A percentile compares a stretch with the other conserved stretches of the same genome.
These are phyloP conservation scores for Globisporangium polare DNA, from an alignment of 352 stramenopile species.

Conservation along the genomic window DNA sequence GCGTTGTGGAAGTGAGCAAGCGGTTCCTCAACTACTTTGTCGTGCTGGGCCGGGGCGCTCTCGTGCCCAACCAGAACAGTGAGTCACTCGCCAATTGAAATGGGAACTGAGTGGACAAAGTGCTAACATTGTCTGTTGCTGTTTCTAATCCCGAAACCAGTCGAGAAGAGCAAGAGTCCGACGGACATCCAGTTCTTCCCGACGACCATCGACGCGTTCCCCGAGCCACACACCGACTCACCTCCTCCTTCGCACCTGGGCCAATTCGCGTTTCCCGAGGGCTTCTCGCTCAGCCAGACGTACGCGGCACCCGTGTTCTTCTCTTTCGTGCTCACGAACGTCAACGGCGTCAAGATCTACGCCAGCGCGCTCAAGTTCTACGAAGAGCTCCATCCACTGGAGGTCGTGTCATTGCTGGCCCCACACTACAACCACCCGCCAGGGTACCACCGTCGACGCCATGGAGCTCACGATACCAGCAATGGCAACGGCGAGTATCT, in stretches of 20 bases:
- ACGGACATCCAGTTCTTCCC: conserved; percentile 71
- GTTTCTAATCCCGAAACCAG: conserved; percentile 18
- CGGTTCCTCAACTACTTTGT: conserved; percentile 85
- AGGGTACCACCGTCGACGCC: conserved; percentile 17
- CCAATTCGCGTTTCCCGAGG: conserved; percentile 80
- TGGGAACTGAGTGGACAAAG: not conserved
- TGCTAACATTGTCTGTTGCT: not conserved
- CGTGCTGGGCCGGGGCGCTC: conserved; percentile 55
- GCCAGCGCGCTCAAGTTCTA: conserved; percentile 78
- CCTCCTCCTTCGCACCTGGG: conserved; percentile 60
- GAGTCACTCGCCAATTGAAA: conserved; percentile 16
- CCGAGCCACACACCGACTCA: conserved; percentile 51
- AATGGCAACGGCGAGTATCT: not conserved
- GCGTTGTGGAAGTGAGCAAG: conserved; percentile 71
- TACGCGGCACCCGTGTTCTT: conserved; percentile 69
- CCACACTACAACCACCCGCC: conserved; percentile 43
- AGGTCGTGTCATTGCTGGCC: conserved; percentile 69
- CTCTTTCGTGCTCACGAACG: conserved; percentile 83
- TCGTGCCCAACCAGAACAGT: conserved; percentile 65
- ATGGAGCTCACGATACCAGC: not conserved
- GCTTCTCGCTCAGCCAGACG: conserved; percentile 52
- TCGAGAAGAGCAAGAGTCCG: conserved; percentile 69
- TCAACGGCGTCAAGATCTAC: conserved; percentile 79
- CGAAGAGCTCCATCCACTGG: conserved; percentile 73
- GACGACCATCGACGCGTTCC: conserved; percentile 59